Evolutionary conservation across 164 flowering plant species (phyloP), one percentile per base, ranked within the genome.

Genomic region (Dillenia turbinata): DNA sequence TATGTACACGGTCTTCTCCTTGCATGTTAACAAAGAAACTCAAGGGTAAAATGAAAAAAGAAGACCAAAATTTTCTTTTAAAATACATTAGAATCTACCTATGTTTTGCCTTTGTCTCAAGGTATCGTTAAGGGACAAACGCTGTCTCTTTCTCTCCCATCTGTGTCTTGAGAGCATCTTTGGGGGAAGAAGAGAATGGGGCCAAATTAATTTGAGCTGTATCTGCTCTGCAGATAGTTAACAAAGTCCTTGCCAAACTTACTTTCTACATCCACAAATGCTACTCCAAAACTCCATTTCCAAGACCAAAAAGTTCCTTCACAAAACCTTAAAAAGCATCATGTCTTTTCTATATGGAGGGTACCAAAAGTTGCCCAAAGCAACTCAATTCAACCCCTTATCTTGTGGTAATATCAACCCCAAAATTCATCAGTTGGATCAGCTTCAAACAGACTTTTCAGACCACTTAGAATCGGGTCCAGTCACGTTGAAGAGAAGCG

Each of bases 251-350:
- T 51, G 2, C 47, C 56, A 10, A 43, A 51, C 40, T 4, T 0
- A 33, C 40, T 33, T 33, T 33, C 10, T 5, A 57, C 51, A 64
- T 48, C 62, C 62, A 64, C 49, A 49, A 44, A 75, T 67, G 76
- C 63, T 44, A 69, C 45, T 62, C 22, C 69, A 51, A 49, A 60
- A 64, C 40, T 65, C 77, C 71, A 52, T 69, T 51, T 24, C 67
- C 10, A 78, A 65, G 17, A 66, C 71, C 60, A 69, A 64, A 51
- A 62, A 26, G 19, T 60, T 68, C 69, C 68, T 71, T 5, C 62
- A 56, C 40, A 33, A 33, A 33, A 4, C 40, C 40, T 33, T 33
- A 5, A 33, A 33, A 33, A 33, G 40, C 40, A 33, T 33, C 40
- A 33, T 33, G 6, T 33, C 40, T 6, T 33, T 33, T 5, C 40